Evolutionary conservation across 2,329 filamentous ascomycete genomes (phyloP).

Genomic region (Plectosphaerella cucumerina): DNA sequence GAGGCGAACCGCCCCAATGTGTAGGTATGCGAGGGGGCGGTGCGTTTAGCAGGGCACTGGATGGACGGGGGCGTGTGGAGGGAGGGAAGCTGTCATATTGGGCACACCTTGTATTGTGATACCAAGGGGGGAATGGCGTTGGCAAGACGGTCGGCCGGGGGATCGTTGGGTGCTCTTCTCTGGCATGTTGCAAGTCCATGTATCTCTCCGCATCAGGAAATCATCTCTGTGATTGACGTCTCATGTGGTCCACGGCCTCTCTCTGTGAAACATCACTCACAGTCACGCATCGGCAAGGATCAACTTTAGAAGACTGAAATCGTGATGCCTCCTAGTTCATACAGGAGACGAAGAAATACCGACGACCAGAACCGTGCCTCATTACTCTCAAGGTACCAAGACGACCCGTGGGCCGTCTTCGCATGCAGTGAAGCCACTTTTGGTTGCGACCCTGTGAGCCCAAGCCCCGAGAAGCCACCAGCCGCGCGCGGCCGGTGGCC

Average conservation of each 20-base stretch:
- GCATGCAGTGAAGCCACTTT: slow-evolving; percentile 15
- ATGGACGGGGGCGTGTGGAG: no score
- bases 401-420: slow-evolving; percentile 13
- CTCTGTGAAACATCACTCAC: neutral
- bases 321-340: slow-evolving; percentile 15
- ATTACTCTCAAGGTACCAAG: slow-evolving; percentile 15
- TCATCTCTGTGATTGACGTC: no score
- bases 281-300: neutral
- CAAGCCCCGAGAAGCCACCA: slow-evolving; percentile 6
- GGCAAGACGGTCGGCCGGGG: no score
- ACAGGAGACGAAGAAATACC: slow-evolving; percentile 14
- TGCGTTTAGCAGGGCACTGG: neutral
- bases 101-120: no score
- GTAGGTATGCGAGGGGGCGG: neutral
- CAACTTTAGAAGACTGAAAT: slow-evolving; percentile 10
- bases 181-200: no score
- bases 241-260: no score
- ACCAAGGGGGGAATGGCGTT: no score
- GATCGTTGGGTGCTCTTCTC: no score
- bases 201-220: neutral
- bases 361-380: slow-evolving; percentile 14
- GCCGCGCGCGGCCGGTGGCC: slow-evolving; percentile 9
- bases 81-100: no score
- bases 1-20: slow-evolving; percentile 5
- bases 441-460: slow-evolving; percentile 12